These are phyloP conservation scores for Chlamydomonas eustigma DNA, from an alignment of 139 green algal genomes.

Conservation along the genomic window DNA sequence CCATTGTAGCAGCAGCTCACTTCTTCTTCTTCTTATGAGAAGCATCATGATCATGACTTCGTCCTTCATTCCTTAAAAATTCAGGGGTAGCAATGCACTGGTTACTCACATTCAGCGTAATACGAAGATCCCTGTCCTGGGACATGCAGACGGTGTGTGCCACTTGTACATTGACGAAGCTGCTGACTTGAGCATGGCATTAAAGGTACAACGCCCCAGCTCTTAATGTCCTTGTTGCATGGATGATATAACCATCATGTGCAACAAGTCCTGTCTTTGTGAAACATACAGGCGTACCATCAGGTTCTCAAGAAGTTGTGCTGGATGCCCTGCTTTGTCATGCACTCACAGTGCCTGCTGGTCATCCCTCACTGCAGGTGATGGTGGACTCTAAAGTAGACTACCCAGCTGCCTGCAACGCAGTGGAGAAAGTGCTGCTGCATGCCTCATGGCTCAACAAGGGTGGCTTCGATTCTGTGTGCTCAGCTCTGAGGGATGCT, in stretches of 20 bases:
- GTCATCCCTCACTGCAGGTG: conserved; percentile 38
- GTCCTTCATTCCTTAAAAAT: neutral
- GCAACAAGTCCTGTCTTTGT: too few species aligned
- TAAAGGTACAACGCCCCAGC: too few species aligned
- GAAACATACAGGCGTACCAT: too few species aligned
- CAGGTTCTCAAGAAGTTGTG: too few species aligned
- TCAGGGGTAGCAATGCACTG: conserved; percentile 75
- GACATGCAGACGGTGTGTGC: conserved; percentile 97
- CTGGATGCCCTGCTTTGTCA: too few species aligned
- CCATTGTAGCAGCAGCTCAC: too few species aligned
- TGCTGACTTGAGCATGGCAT: conserved; percentile 53
- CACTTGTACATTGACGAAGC: conserved; percentile 93
- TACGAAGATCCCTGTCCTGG: conserved; percentile 96
- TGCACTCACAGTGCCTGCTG: neutral
- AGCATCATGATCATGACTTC: too few species aligned
- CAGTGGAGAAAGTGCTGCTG: conserved; percentile 81
- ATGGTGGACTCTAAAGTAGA: conserved; percentile 89
- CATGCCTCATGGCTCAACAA: conserved; percentile 25
- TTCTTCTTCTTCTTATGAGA: too few species aligned
- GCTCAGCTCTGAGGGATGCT: conserved; percentile 17
- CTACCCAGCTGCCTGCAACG: conserved; percentile 98
- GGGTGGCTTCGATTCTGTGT: conserved; percentile 16
- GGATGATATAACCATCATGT: too few species aligned
- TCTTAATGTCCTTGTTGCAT: too few species aligned
- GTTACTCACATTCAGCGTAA: conserved; percentile 65